phyloP scores from a whole-genome alignment of 2,329 filamentous ascomycete species.

The Orbilia brochopaga region DNA sequence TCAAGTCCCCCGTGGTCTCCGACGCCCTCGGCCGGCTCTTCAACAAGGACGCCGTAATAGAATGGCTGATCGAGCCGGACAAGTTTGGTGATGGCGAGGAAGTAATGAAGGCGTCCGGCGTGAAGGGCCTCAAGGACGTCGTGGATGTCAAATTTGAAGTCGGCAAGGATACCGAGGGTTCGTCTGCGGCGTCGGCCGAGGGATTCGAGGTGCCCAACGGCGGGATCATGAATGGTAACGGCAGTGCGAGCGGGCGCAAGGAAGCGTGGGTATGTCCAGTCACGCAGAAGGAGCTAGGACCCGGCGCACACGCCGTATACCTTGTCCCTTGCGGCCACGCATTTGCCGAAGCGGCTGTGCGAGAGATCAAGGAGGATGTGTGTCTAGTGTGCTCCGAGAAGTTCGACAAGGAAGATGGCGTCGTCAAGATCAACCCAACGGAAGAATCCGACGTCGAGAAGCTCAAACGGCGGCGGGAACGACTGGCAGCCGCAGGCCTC shows the following conservation, averaged over 20 bases:
- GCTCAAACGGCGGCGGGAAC: constrained; percentile 70
- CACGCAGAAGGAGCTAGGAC: constrained; percentile 83
- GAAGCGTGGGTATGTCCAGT: constrained; percentile 82
- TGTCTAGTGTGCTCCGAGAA: constrained; percentile 76
- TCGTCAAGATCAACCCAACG: constrained; percentile 81
- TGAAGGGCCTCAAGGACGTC: constrained; percentile 83
- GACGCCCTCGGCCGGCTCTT: constrained; percentile 85
- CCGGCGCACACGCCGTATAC: constrained; percentile 80
- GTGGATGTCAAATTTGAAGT: constrained; percentile 79
- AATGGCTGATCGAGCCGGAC: constrained; percentile 67
- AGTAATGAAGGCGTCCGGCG: constrained; percentile 64
- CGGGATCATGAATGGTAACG: constrained; percentile 56
- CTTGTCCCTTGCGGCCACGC: constrained; percentile 94
- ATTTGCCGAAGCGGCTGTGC: constrained; percentile 84
- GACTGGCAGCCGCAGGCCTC: constrained; percentile 73
- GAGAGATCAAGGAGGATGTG: constrained; percentile 69
- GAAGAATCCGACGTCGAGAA: constrained; percentile 72
- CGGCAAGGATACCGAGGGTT: constrained; percentile 57
- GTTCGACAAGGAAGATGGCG: constrained; percentile 72
- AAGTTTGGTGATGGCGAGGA: constrained; percentile 68
- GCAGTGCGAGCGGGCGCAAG: constrained; percentile 59
- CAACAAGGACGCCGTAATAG: constrained; percentile 89
- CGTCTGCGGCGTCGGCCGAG: constrained; percentile 32
- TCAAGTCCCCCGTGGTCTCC: constrained; percentile 78
- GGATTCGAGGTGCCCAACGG: constrained; percentile 55